Evolutionary conservation across 192 early-diverging fungal genomes (phyloP), one percentile per base, ranked within the genome.

Genomic region (Gryganskiella cystojenkinii): DNA sequence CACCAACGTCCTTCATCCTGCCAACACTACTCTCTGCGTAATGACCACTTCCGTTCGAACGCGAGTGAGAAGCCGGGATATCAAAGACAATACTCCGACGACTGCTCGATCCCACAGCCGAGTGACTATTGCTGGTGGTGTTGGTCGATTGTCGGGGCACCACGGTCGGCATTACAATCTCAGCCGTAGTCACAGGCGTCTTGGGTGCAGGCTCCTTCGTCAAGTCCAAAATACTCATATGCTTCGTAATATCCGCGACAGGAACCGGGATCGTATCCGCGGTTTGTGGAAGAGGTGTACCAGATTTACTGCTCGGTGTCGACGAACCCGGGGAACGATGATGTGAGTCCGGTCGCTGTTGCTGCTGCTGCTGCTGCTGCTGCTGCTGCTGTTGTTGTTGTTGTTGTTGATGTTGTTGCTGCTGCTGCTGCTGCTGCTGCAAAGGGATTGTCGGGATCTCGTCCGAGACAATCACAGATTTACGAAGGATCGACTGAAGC

Each of bases 21-120:
- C 55, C 61, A 5, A 27, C 37, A 22, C 24, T 61, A 15, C 45
- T 30, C 22, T 68, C 72, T 0, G 27, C 19, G 10, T 60, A 34
- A 10, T 51, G 33, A 2, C 28, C 50, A n/a, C n/a, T 52, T 33
- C 55, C 53, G 34, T 49, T 68, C 4, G 50, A 20, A 31, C 72
- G 65, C n/a, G 35, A n/a, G 3, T 64, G 65, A 3, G 62, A 24
- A n/a, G 50, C 63, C 6, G 65, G 45, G 4, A 60, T 56, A 37
- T 78, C 74, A 53, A 78, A 78, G 13, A 69, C 50, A 31, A 78
- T 78, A 24, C 74, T 78, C 17, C 74, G 54, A 37, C 74, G 74
- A 40, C 69, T 45, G n/a, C n/a, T n/a, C 7, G 74, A 57, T 44
- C 43, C 13, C 19, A 20, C 37, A 4, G 58, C 5, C 25, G 25